phyloP scores from a whole-genome alignment of 163 green algal species.

The Chlamydomonas reinhardtii region DNA sequence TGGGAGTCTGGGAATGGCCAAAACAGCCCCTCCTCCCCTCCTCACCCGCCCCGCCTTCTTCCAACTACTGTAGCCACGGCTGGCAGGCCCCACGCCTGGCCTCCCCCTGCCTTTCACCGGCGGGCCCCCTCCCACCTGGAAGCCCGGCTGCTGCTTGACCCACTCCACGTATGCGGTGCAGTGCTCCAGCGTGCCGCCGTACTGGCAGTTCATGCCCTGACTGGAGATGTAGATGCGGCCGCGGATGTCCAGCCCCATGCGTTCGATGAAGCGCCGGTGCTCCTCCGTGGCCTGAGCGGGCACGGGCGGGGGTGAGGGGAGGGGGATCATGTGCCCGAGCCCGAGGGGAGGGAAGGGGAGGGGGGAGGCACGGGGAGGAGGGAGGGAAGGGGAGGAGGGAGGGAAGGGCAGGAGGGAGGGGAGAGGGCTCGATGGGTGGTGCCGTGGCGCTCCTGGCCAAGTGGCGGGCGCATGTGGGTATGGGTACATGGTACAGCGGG shows the following conservation, averaged over 20 bases:
- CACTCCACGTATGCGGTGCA: slow-evolving; percentile 86
- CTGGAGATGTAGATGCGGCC: slow-evolving; percentile 96
- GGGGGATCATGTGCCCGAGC: slow-evolving; percentile 89
- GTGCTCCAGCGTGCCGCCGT: slow-evolving; percentile 79
- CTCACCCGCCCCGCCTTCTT: too few species aligned
- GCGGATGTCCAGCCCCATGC: slow-evolving; percentile 71
- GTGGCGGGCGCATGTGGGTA: too few species aligned
- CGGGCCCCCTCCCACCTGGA: slow-evolving; percentile 69
- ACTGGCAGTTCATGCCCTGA: slow-evolving; percentile 97
- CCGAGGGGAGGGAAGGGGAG: not conserved
- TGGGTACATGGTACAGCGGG: too few species aligned
- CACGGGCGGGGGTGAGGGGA: slow-evolving; percentile 79
- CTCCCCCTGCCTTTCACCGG: too few species aligned
- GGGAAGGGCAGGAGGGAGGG: not conserved
- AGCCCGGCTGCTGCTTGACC: slow-evolving; percentile 77
- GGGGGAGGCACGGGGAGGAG: not conserved
- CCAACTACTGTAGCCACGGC: too few species aligned
- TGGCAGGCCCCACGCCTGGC: too few species aligned
- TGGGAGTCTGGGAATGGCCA: too few species aligned
- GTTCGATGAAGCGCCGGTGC: slow-evolving; percentile 67
- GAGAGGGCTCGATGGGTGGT: too few species aligned
- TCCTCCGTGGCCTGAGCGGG: slow-evolving; percentile 66
- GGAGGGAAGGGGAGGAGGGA: not conserved
- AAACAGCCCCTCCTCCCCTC: not conserved
- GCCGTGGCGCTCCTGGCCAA: too few species aligned